Base-by-base conservation (phyloP, 805 yeast species). In the Blastobotrys terrestris region DNA sequence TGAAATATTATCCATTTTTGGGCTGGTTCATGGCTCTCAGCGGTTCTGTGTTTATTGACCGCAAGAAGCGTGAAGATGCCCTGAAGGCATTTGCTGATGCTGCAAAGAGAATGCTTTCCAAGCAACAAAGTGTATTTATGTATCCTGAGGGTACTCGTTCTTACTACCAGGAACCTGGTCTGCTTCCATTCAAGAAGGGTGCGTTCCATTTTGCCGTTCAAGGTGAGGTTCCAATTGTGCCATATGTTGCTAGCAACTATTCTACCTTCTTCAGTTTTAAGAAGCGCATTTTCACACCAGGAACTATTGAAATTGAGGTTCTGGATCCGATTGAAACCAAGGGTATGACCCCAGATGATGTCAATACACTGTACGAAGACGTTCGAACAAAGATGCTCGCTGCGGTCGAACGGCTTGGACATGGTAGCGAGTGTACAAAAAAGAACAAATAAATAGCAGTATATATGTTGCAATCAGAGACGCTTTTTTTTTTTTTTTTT, bases 141-240 rank as follows among this genome's bases (percentile, higher is more conserved):
- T 94, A 91, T 76, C 97, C 98, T 21, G 99, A 94, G 70, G 99
- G 99, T 22, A 94, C 99, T 1, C 80, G 99, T 69, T 89, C 97
- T 0, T 86, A 84, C 58, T 71, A 85, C 8, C 70, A 79, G 20
- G 76, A 76, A 39, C 84, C 95, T 49, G 81, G 76, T 2, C 71
- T 94, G 66, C 76, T 89, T 48, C 95, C 96, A 0, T 89, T 94
- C 73, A 94, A 94, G 70, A 94, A 94, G 67, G 99, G 99, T 52
- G 97, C 98, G 0, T 94, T 94, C 82, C 97, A 94, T 70, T 77
- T 94, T 64, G 99, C 99, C 5, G 85, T 87, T 57, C 96, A 90
- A 70, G 95, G 95, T 3, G 81, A 81, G 43, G 83, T 92, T 39
- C 98, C 98, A 16, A 75, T 94, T 49, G 80, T 94, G 20, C 99